phyloP scores from a whole-genome alignment of 208 protist genomes.

The Wallacemonas collosoma region DNA sequence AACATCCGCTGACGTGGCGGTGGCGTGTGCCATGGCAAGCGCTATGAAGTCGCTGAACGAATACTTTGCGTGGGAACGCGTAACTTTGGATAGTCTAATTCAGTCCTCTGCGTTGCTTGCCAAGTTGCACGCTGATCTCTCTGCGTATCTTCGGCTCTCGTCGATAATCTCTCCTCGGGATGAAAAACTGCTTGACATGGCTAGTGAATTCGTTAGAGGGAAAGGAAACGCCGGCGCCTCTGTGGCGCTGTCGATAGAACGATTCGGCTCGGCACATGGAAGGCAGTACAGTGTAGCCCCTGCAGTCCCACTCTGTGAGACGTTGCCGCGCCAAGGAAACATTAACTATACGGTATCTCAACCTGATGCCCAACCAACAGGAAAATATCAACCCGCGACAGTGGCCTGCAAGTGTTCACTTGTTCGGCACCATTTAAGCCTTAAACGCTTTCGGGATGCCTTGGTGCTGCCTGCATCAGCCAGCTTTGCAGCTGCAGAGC shows the following conservation, averaged over 20 bases:
- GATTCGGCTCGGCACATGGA: background rate
- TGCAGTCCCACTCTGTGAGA: too few relatives aligned
- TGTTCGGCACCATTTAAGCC: background rate
- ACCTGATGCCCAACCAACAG: too few relatives aligned
- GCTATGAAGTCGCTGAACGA: background rate
- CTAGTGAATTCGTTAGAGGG: background rate
- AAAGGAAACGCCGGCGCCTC: background rate
- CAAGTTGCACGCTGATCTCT: slow-evolving; percentile 25
- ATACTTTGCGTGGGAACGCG: background rate
- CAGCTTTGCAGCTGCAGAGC: too few relatives aligned
- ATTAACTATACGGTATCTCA: too few relatives aligned
- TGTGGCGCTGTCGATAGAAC: background rate
- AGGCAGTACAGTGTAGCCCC: background rate
- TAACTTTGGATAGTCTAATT: background rate
- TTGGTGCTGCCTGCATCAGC: background rate
- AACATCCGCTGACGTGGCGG: background rate
- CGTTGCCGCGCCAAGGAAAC: too few relatives aligned
- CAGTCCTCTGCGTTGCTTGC: background rate
- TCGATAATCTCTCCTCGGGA: background rate
- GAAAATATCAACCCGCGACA: too few relatives aligned
- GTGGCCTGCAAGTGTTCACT: slow-evolving; percentile 18
- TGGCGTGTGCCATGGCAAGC: background rate
- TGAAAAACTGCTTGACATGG: slow-evolving; percentile 1
- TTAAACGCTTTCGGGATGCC: background rate
- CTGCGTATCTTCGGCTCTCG: slow-evolving; percentile 18